Evolutionary conservation across 495 filamentous ascomycete species (phyloP), one percentile per base, ranked within the genome.

Genomic region (Penicillium antarcticum): DNA sequence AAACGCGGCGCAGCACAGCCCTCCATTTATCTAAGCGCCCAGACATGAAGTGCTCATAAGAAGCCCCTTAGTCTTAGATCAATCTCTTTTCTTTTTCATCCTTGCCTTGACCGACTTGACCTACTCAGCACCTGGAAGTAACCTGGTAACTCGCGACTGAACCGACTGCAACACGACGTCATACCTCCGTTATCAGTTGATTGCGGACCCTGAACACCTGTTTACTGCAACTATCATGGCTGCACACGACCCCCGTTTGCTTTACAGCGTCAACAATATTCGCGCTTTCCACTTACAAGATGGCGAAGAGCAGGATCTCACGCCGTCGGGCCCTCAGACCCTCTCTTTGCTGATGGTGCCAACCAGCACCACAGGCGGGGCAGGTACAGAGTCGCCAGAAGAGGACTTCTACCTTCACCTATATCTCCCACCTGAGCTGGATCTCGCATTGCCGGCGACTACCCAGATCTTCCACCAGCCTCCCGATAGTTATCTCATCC

Each of bases 341-440:
- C 76, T 97, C 33, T 95, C 91, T 6, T 75, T 97, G 48, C 69
- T 97, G 55, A 97, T 97, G 91, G 91, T 97, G 21, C 91, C 91
- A 13, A 96, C 91, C 1, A 83, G 80, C 16, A 85, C 88, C 14
- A 76, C 84, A 13, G 85, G 75, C 34, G 75, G 75, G 16, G 51
- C 58, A 3, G 50, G 48, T 19, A 39, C 57, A 18, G 56, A 63
- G 33, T 53, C 52, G 19, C 80, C 84, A 1, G 89, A 95, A 61
- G 88, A 95, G 63, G 91, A 97, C 70, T 97, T 95, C 74, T 97
- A 96, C 65, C 84, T 97, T 1, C 91, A 97, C 63, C 81, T 97
- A 32, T 86, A 94, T 56, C 83, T 97, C 1, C 91, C 91, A 12
- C 91, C 91, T n/a, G 91, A 95, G 75, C 79, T 97, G 56, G 91